Percentiles rank a stretch among this genome's conserved stretches.
Conservation (phyloP, 345 rosid species). For the Populus alba region DNA sequence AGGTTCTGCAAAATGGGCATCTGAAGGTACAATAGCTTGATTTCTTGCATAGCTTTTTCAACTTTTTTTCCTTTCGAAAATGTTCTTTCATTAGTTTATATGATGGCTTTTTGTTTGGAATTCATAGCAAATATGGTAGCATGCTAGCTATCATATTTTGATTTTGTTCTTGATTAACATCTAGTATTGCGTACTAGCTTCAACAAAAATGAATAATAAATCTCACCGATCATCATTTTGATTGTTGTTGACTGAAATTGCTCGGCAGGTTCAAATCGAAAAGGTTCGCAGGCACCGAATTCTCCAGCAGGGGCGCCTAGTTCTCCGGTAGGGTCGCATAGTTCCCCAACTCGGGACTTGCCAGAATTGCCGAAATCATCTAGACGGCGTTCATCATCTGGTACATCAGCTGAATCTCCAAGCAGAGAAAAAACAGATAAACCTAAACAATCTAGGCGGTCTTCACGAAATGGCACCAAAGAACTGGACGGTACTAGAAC, state of each 20-base stretch:
- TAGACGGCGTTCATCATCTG: slow-evolving; percentile 36
- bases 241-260: too few species aligned
- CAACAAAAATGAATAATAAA: not conserved
- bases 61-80: not conserved
- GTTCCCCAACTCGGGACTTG: slow-evolving; percentile 17
- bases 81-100: not conserved
- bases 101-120: not conserved
- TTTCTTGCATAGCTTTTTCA: not conserved
- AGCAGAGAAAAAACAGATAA: slow-evolving; percentile 47
- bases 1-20: slow-evolving; percentile 32
- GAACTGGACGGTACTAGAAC: slow-evolving; percentile 9
- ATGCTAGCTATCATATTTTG: not conserved
- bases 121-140: not conserved
- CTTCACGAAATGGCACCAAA: slow-evolving; percentile 28
- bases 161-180: not conserved
- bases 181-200: not conserved
- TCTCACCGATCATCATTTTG: not conserved
- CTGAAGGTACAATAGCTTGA: slow-evolving; percentile 41
- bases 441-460: slow-evolving; percentile 42
- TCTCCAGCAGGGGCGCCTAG: not conserved
- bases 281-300: slow-evolving; percentile 8
- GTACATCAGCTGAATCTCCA: slow-evolving; percentile 27
- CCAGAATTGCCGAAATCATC: slow-evolving; percentile 42
- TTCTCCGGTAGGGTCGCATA: slow-evolving; percentile 5
- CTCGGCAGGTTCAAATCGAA: slow-evolving; percentile 6